phyloP scores from a whole-genome alignment of 768 basidiomycete species.

The Candolleomyces aberdarensis region DNA sequence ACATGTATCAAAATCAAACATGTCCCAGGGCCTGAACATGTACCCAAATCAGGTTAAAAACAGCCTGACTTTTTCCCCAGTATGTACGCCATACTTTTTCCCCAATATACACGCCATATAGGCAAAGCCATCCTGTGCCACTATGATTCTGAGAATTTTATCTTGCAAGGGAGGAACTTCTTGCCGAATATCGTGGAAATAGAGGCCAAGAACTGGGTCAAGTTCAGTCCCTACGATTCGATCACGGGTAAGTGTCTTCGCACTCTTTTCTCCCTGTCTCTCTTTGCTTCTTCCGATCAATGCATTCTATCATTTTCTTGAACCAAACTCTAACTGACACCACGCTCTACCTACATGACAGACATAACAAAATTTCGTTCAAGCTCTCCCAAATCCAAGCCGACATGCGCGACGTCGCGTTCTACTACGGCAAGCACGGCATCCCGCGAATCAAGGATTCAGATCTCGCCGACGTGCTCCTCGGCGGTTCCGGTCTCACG shows the following conservation, averaged over 20 bases:
- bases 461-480: slow-evolving; percentile 80
- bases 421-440: slow-evolving; percentile 83
- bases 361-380: slow-evolving; percentile 70
- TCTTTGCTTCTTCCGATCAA: no score
- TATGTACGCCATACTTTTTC: no score
- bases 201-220: slow-evolving; percentile 79
- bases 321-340: no score
- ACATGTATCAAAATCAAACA: no score
- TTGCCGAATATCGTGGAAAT: slow-evolving; percentile 76
- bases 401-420: slow-evolving; percentile 91
- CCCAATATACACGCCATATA: no score
- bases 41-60: no score
- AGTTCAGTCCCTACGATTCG: slow-evolving; percentile 75
- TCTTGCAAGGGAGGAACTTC: slow-evolving; percentile 82
- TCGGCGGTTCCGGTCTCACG: slow-evolving; percentile 80
- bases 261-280: neutral
- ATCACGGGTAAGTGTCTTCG: slow-evolving; percentile 21
- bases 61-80: no score
- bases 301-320: no score
- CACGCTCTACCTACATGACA: slow-evolving; percentile 38
- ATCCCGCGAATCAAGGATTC: slow-evolving; percentile 78
- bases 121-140: no score
- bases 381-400: slow-evolving; percentile 85
- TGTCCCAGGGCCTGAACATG: no score
- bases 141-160: slow-evolving; percentile 93